Evolutionary conservation across 345 rosid genomes (phyloP), one percentile per base, ranked within the genome.

Genomic region (Syzygium oleosum): DNA sequence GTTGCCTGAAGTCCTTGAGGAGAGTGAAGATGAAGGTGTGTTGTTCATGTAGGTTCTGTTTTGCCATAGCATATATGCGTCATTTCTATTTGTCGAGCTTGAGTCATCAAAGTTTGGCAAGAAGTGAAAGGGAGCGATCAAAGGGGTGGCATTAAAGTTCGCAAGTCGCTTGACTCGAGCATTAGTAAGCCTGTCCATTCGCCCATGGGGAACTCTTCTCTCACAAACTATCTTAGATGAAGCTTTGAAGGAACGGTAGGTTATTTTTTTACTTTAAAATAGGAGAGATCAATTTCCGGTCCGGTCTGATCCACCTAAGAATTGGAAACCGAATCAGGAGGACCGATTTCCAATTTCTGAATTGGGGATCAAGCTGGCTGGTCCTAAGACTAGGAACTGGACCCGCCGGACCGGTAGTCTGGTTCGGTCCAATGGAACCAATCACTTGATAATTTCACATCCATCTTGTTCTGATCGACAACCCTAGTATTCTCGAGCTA

Each of bases 11-110:
- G 52, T 49, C 88, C 77, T 46, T 31, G 43, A 88, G 90, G 91
- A 85, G 91, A 90, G 90, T 90, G 91, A 84, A 88, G 49, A 88
- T n/a, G 85, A 52, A 22, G 80, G 25, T 22, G 49, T 73, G 27
- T 17, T 73, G 80, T 41, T 73, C 80, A 73, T 38, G 80, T 25
- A 38, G 49, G 21, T 34, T 34, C 49, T 22, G 46, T 34, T 34
- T 19, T 73, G 49, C 1, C 23, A 73, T 31, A 13, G 34, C 73
- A 13, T n/a, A 13, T n/a, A 61, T n/a, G 73, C 73, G 73, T 61
- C 38, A 1, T 73, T 9, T 19, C 25, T 17, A 34, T 34, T 17
- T 73, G 80, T 5, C 25, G 9, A 17, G 14, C 25, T 5, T 16
- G 46, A 17, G 46, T 34, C 46, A 34, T 68, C 80, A 41, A 68